Conservation (phyloP, 805 yeast genomes). For the Ogataea pignaliae region DNA sequence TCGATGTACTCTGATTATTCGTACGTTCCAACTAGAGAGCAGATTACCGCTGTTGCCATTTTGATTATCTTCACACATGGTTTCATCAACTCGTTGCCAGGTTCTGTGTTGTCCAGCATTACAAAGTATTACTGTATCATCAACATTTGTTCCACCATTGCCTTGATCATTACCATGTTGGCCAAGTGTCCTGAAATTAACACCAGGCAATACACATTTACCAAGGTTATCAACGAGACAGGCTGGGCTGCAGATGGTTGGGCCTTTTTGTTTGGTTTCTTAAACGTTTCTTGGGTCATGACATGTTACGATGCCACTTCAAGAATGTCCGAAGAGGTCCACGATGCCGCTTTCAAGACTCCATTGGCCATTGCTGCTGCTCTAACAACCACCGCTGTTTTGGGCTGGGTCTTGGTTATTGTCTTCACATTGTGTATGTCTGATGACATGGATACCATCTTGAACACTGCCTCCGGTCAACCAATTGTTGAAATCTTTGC, state of each 20-base stretch:
- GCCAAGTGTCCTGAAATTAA: constrained; percentile 47
- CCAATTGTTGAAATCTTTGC: constrained; percentile 49
- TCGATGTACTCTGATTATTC: constrained; percentile 34
- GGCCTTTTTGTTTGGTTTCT: constrained; percentile 54
- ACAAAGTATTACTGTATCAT: constrained; percentile 49
- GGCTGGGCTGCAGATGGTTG: constrained; percentile 52
- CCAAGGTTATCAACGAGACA: constrained; percentile 40
- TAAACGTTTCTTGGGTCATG: constrained; percentile 57
- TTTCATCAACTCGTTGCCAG: constrained; percentile 45
- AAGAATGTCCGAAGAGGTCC: constrained; percentile 53
- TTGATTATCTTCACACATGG: constrained; percentile 48
- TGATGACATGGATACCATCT: constrained; percentile 32
- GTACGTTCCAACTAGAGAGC: constrained; percentile 39
- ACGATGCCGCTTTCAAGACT: constrained; percentile 48
- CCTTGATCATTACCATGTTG: constrained; percentile 49
- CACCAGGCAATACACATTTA: constrained; percentile 43
- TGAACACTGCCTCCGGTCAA: constrained; percentile 38
- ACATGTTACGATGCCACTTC: constrained; percentile 54
- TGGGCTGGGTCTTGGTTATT: constrained; percentile 47
- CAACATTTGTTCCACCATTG: constrained; percentile 45
- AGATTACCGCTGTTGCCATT: constrained; percentile 46
- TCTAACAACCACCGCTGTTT: constrained; percentile 41
- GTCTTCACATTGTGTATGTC: constrained; percentile 44
- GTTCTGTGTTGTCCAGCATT: constrained; percentile 44
- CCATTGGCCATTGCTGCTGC: constrained; percentile 59